phyloP scores from a whole-genome alignment of 306 rosid genomes.

The Astragalus glycyphyllos region DNA sequence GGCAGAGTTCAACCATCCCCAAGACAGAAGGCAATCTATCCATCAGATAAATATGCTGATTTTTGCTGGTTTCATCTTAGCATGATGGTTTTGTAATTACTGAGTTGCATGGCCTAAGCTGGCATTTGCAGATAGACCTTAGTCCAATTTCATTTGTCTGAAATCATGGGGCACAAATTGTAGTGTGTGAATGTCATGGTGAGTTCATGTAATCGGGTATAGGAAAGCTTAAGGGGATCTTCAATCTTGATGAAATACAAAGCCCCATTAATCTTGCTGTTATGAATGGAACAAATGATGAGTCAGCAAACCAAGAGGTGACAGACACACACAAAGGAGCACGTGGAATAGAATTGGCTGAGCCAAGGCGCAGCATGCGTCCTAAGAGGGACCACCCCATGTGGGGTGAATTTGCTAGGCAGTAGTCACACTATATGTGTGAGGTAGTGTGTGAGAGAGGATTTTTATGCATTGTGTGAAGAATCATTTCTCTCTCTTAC shows the following conservation, averaged over 20 bases:
- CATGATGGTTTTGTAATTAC: slow-evolving; percentile 42
- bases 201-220: neutral
- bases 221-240: neutral
- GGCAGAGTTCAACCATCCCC: slow-evolving; percentile 42
- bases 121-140: slow-evolving; percentile 15
- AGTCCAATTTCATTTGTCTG: neutral
- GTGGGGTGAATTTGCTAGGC: too few relatives aligned
- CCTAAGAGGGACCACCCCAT: too few relatives aligned
- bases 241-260: neutral
- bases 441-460: too few relatives aligned
- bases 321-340: too few relatives aligned
- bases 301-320: too few relatives aligned
- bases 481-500: too few relatives aligned
- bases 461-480: too few relatives aligned
- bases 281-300: too few relatives aligned
- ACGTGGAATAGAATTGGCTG: too few relatives aligned
- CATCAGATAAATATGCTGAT: slow-evolving; percentile 32
- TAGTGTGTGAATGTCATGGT: neutral
- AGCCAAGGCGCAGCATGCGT: too few relatives aligned
- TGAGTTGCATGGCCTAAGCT: slow-evolving; percentile 39
- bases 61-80: slow-evolving; percentile 32
- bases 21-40: slow-evolving; percentile 37
- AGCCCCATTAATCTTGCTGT: neutral
- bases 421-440: too few relatives aligned
- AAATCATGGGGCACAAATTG: neutral